Base-by-base conservation (phyloP, 2,329 filamentous ascomycete genomes). In the Bipolaris zeicola region DNA sequence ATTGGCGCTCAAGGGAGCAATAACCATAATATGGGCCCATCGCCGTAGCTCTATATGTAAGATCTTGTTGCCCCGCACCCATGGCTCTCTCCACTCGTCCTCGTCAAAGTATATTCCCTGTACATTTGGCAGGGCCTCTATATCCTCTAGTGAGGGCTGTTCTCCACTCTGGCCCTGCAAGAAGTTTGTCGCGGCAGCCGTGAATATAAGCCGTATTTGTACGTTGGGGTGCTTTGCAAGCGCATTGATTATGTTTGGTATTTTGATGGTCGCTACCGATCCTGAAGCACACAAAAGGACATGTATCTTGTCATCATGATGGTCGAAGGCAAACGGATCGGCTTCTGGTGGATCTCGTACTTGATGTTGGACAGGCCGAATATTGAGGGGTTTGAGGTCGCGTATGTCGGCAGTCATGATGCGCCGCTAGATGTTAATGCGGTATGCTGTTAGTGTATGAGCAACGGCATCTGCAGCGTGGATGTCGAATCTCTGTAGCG, bases 181-280 rank as follows among this genome's bases (percentile, higher is more conserved):
- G 74, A 98, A 98, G 28, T 87, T 82, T 22, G 83, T 78, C 0
- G 94, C 90, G 1, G 88, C 87, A 31, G 84, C 77, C 3, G 92
- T 96, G 57, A 98, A 82, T 57, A 98, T 79, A 50, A 98, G 79
- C n/a, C 92, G 89, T 73, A 98, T 92, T 8, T 91, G 92, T 54
- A 97, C 80, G 37, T 79, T 78, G 16, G 74, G 60, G 58, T 83
- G 70, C 62, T 72, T 67, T 65, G 82, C 81, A 3, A 93, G 82
- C 1, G 86, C 81, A 16, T 77, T 69, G 38, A 82, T 69, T 45
- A 83, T 82, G 53, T 75, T 72, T 1, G 80, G 80, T 55, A 83
- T 76, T 72, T 97, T 97, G 70, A 96, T 96, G 6, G 90, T 92
- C 13, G 93, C 93, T n/a, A 96, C 91, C 0, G 89, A 89, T 46